Evolutionary conservation across 2,329 filamentous ascomycete species (phyloP).

Genomic region (Diaporthe eres): DNA sequence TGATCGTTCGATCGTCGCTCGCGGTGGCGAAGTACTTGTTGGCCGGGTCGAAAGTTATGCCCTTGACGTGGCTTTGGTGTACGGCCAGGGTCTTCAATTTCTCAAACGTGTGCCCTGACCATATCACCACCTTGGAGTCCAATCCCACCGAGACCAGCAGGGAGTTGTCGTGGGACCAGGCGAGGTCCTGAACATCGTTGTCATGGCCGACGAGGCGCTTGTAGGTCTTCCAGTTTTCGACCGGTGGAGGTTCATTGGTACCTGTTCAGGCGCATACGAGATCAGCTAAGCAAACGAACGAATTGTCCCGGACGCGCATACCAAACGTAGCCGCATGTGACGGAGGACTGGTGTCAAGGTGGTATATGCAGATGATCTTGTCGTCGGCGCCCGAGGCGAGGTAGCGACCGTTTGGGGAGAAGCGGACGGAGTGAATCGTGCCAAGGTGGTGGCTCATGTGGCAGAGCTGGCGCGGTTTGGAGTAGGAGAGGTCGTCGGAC

Average conservation of each 20-base stretch:
- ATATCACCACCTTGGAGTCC: constrained; percentile 98
- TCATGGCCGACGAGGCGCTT: constrained; percentile 95
- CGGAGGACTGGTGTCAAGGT: constrained; percentile 85
- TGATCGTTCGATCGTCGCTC: constrained; percentile 96
- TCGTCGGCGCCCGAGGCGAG: constrained; percentile 97
- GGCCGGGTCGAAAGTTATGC: constrained; percentile 97
- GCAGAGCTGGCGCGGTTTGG: constrained; percentile 90
- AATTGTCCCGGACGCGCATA: constrained; percentile 55
- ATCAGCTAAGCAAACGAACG: neutral
- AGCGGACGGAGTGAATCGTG: constrained; percentile 96
- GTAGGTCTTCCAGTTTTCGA: constrained; percentile 98
- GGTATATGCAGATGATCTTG: constrained; percentile 98
- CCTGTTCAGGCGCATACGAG: constrained; percentile 58
- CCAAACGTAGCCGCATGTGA: constrained; percentile 85
- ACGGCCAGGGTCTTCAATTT: constrained; percentile 94
- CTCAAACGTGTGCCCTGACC: constrained; percentile 98
- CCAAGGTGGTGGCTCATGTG: constrained; percentile 99
- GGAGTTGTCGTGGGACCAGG: constrained; percentile 96
- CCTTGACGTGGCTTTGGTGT: constrained; percentile 98
- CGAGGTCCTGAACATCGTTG: constrained; percentile 97
- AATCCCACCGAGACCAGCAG: constrained; percentile 95
- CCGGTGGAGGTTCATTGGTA: constrained; percentile 89
- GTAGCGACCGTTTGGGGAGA: constrained; percentile 95
- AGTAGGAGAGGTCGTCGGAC: constrained; percentile 78
- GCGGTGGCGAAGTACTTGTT: constrained; percentile 99